Evolutionary conservation across 768 basidiomycete genomes (phyloP).

Genomic region (Boletus tylopilopsis): DNA sequence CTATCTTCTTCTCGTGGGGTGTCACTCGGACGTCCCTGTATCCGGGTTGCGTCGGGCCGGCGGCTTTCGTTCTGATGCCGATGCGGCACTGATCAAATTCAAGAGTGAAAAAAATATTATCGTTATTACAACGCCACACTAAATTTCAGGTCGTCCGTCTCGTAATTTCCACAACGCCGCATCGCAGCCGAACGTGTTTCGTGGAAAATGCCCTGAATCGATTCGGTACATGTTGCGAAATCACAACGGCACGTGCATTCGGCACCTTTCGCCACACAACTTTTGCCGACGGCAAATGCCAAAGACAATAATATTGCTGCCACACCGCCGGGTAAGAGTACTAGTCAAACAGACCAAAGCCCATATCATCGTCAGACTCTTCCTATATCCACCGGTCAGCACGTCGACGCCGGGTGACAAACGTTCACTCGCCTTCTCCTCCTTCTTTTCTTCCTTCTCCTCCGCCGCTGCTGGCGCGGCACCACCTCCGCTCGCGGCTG

Average conservation of each 20-base stretch:
- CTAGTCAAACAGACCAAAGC: conserved; percentile 97
- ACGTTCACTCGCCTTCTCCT: conserved; percentile 64
- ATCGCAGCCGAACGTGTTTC: background rate
- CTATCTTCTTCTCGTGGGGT: too few species aligned
- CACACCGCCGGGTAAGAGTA: conserved; percentile 16
- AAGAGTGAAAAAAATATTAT: conserved; percentile 8
- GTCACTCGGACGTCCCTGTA: conserved; percentile 25
- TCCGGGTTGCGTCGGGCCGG: conserved; percentile 32
- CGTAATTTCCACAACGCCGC: background rate
- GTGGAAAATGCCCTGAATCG: background rate
- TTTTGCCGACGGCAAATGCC: conserved; percentile 26
- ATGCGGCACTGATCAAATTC: conserved; percentile 15
- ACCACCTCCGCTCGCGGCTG: conserved; percentile 41
- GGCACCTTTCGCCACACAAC: conserved; percentile 14
- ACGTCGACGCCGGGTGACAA: background rate
- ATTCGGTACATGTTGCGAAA: too few species aligned
- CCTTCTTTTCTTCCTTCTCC: conserved; percentile 87
- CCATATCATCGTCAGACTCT: conserved; percentile 98
- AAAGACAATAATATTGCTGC: background rate
- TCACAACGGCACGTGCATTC: conserved; percentile 14
- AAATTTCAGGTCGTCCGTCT: too few species aligned
- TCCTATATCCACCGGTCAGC: conserved; percentile 45
- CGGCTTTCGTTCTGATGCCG: conserved; percentile 32
- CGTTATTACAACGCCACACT: background rate
- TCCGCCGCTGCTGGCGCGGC: conserved; percentile 55